These are phyloP conservation scores for Ceratobasidium sp. DNA, from an alignment of 1,284 basidiomycete species.

Conservation along the genomic window DNA sequence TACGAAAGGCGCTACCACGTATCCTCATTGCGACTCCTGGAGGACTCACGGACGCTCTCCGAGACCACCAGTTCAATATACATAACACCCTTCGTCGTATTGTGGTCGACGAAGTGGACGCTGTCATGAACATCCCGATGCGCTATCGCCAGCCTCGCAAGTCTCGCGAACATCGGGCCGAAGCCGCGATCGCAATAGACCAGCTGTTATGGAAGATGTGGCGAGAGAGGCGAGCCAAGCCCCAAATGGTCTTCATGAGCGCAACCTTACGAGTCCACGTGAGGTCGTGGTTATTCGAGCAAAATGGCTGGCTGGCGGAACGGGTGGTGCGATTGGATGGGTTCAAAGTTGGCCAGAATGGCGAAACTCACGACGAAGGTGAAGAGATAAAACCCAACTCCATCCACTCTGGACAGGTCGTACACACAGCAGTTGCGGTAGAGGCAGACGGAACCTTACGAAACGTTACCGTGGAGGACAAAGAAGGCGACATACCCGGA, in stretches of 20 bases:
- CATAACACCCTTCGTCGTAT: conserved; percentile 58
- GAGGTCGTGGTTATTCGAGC: conserved; percentile 63
- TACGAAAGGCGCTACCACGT: conserved; percentile 64
- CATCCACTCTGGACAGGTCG: conserved; percentile 52
- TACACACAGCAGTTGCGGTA: conserved; percentile 74
- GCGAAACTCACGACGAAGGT: not conserved
- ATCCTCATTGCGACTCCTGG: conserved; percentile 80
- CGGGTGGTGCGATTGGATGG: conserved; percentile 52
- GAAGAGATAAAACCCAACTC: not conserved
- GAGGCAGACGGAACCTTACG: conserved; percentile 60
- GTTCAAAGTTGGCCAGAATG: conserved; percentile 27
- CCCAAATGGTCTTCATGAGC: conserved; percentile 74
- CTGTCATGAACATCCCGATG: conserved; percentile 67
- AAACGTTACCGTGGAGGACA: conserved; percentile 29
- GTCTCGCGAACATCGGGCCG: conserved; percentile 5
- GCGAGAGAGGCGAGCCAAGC: conserved; percentile 27
- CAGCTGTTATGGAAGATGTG: conserved; percentile 42
- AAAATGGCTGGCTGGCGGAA: conserved; percentile 50
- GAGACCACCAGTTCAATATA: conserved; percentile 52
- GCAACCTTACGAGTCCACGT: conserved; percentile 74
- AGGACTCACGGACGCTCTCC: conserved; percentile 71
- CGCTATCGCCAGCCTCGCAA: conserved; percentile 19
- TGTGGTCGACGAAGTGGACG: conserved; percentile 81
- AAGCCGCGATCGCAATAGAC: conserved; percentile 30
- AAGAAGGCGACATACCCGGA: not conserved